A percentile compares a stretch with the other conserved stretches of the same genome.
phyloP scores from a whole-genome alignment of 148 eudicot species.

The Rhododendron henanense region DNA sequence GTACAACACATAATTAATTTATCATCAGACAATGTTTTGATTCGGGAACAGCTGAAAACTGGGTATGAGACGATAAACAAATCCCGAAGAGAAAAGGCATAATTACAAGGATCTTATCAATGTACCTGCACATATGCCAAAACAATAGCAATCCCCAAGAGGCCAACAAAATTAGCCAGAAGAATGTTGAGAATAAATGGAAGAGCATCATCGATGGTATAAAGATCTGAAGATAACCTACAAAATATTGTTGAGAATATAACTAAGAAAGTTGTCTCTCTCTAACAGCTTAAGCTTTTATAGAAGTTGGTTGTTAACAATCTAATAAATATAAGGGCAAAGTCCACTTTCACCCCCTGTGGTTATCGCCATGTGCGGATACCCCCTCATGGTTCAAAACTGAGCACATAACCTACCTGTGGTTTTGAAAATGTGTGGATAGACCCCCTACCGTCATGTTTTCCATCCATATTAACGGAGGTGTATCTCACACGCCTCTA shows the following conservation, averaged over 20 bases:
- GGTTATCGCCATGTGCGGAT: too few relatives aligned
- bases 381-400: too few relatives aligned
- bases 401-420: too few relatives aligned
- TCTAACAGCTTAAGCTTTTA: not conserved
- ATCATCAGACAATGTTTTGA: not conserved
- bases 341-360: too few relatives aligned
- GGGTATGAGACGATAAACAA: not conserved
- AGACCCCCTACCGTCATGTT: too few relatives aligned
- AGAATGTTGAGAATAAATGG: conserved; percentile 98
- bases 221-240: conserved; percentile 95
- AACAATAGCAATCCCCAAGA: conserved; percentile 74
- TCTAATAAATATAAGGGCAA: not conserved
- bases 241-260: conserved; percentile 14
- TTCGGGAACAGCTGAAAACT: not conserved
- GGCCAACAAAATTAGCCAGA: conserved; percentile 88
- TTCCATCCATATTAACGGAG: too few relatives aligned
- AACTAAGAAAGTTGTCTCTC: not conserved
- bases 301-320: not conserved
- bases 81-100: not conserved
- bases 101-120: not conserved
- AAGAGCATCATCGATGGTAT: conserved; percentile 93
- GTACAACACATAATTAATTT: conserved; percentile 15
- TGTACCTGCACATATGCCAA: conserved; percentile 83
- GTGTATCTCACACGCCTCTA: too few relatives aligned
- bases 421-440: too few relatives aligned